Conservation (phyloP, 2,329 filamentous ascomycete genomes). For the Lachnellula arida region DNA sequence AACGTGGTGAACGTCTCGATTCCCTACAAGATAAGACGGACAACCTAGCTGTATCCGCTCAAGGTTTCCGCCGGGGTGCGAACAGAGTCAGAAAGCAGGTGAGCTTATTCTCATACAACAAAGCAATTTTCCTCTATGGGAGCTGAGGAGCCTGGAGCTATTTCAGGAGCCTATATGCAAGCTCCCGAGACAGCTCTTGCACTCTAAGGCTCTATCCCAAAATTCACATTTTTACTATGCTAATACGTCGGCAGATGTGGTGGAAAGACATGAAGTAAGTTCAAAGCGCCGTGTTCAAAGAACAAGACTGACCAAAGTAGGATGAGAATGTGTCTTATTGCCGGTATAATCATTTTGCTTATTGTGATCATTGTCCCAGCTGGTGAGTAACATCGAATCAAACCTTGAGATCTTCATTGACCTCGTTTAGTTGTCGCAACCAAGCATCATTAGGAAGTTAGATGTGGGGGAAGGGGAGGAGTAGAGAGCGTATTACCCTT, state of each 20-base stretch:
- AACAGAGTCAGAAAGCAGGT: conserved; percentile 96
- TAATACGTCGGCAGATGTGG: conserved; percentile 39
- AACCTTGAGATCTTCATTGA: conserved; percentile 21
- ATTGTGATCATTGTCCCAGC: conserved; percentile 87
- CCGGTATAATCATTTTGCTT: conserved; percentile 85
- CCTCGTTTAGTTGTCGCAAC: conserved; percentile 39
- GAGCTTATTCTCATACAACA: conserved; percentile 31
- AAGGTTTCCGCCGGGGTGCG: conserved; percentile 92
- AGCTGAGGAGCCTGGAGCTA: no score
- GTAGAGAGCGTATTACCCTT: conserved; percentile 13
- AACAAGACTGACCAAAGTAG: conserved; percentile 43
- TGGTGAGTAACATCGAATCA: conserved; percentile 52
- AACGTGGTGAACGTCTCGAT: conserved; percentile 86
- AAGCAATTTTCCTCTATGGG: no score
- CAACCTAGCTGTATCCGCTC: conserved; percentile 86
- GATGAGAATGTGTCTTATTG: conserved; percentile 96
- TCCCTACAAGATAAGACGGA: conserved; percentile 90
- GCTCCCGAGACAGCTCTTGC: no score
- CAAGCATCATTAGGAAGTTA: conserved; percentile 36
- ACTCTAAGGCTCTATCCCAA: no score
- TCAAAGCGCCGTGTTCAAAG: background rate
- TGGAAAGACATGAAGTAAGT: conserved; percentile 58
- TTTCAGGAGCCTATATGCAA: no score
- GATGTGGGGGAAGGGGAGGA: conserved; percentile 7
- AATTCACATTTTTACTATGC: no score